Evolutionary conservation across 2,329 filamentous ascomycete genomes (phyloP).

Genomic region (Microdochium bolleyi): DNA sequence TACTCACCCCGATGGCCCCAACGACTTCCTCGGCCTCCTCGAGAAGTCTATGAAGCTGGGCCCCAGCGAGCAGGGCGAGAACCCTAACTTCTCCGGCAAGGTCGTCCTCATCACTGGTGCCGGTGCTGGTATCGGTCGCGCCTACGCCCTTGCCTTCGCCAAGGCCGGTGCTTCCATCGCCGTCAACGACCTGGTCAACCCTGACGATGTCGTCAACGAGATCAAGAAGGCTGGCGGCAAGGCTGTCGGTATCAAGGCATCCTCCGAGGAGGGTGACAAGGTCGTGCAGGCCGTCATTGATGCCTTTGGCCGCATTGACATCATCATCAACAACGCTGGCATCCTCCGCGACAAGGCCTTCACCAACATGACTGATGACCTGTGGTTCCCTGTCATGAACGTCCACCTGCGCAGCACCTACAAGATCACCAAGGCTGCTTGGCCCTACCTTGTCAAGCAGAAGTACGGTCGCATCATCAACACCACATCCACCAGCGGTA

Average conservation of each 20-base stretch:
- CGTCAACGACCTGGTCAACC: constrained; percentile 92
- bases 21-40: constrained; percentile 80
- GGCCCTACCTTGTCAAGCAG: constrained; percentile 96
- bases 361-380: constrained; percentile 89
- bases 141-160: constrained; percentile 84
- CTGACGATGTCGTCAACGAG: constrained; percentile 83
- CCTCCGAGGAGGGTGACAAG: constrained; percentile 82
- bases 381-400: constrained; percentile 87
- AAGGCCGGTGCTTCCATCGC: constrained; percentile 78
- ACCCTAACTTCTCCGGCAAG: constrained; percentile 73
- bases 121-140: constrained; percentile 83
- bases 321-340: constrained; percentile 95
- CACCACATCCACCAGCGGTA: constrained; percentile 92
- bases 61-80: constrained; percentile 62
- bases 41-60: constrained; percentile 76
- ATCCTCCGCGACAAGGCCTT: constrained; percentile 98
- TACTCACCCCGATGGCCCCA: constrained; percentile 74
- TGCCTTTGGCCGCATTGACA: constrained; percentile 86
- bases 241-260: constrained; percentile 88
- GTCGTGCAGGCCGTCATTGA: constrained; percentile 93
- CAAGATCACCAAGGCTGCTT: constrained; percentile 94
- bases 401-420: constrained; percentile 93
- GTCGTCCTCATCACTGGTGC: constrained; percentile 84
- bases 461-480: constrained; percentile 97
- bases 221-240: constrained; percentile 85